Evolutionary conservation across 768 basidiomycete species (phyloP), one percentile per base, ranked within the genome.

Genomic region (Mycena pura): DNA sequence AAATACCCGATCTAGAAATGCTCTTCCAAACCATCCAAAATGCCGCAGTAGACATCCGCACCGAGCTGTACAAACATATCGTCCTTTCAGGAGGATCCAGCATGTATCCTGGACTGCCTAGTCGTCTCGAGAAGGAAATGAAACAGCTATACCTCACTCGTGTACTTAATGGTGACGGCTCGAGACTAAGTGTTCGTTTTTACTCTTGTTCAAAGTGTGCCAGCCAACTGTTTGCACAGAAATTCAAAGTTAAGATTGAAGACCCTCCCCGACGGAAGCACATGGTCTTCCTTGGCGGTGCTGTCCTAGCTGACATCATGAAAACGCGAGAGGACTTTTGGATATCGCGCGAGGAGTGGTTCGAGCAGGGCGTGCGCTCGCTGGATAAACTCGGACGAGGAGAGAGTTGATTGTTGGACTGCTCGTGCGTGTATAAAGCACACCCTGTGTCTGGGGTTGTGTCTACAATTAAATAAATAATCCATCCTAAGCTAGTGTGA

Each of bases 171-270:
- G 89, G 92, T 17, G 90, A 99, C 72, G 89, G 93, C 0, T 76
- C 88, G 15, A 83, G 97, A 34, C 73, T 98, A 68, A 95, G 91
- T 73, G 96, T 97, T 64, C 60, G 94, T 86, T 43, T 63, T 19
- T 29, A 17, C 5, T 25, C 22, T 49, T 10, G 49, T 41, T 15
- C 27, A 19, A n/a, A 24, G 2, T 39, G 6, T 17, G 6, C 14
- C 46, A 28, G 25, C 45, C 56, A 27, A 45, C 40, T 50, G 19
- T 32, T 31, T 10, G 25, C n/a, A 19, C 72, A 99, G 96, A 96
- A 98, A 90, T 99, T 99, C 85, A 99, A 99, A 82, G 96, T 99
- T 74, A 88, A 90, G 44, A 98, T 99, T 69, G 96, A 99, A 76
- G 97, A 99, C 76, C 95, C 96, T 27, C 97, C 97, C 28, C 90